Evolutionary conservation across 345 rosid genomes (phyloP).

Genomic region (Raphanus raphanistrum): DNA sequence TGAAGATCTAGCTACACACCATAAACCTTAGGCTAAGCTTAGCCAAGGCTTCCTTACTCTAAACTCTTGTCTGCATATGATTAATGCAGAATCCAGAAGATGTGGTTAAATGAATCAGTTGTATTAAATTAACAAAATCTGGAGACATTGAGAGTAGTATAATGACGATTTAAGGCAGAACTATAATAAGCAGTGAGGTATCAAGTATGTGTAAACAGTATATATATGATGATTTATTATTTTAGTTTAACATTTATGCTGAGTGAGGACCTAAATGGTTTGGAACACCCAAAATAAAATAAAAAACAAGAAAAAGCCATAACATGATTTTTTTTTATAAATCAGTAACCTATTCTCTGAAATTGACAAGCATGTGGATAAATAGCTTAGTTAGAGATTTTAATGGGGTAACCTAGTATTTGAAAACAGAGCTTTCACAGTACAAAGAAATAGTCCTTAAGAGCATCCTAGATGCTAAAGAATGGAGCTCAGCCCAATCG

Average conservation of each 20-base stretch:
- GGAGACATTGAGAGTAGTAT: not conserved
- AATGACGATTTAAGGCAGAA: not conserved
- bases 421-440: no score
- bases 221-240: not conserved
- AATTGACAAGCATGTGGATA: no score
- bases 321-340: not conserved
- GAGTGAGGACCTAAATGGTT: not conserved
- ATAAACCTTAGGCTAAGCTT: conserved; percentile 10
- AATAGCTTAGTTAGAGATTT: no score
- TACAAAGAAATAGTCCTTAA: no score
- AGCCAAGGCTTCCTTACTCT: not conserved
- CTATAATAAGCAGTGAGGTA: not conserved
- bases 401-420: no score
- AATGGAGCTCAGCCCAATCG: no score
- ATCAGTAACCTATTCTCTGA: not conserved
- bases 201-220: not conserved
- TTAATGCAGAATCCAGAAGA: conserved; percentile 20
- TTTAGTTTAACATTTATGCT: not conserved
- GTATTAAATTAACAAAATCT: conserved; percentile 10
- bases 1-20: conserved; percentile 2
- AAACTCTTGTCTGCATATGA: conserved; percentile 18
- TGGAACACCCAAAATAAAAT: not conserved
- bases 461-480: no score
- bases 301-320: not conserved
- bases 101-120: conserved; percentile 1